Conservation (phyloP, 768 basidiomycete genomes). For the Coprinopsis marcescibilis region DNA sequence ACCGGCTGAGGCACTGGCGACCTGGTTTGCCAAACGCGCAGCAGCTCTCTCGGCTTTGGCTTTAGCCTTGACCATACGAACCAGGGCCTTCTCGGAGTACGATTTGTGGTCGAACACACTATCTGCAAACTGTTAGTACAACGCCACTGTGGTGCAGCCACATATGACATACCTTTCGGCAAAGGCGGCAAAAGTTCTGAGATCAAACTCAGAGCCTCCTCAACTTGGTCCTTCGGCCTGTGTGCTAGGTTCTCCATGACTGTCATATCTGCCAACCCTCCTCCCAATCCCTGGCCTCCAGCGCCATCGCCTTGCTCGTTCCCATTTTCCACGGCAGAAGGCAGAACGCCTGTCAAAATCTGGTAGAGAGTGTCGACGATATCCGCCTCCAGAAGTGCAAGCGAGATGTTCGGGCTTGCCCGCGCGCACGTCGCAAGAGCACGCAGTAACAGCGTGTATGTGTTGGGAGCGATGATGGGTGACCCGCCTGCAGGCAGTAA, state of each 20-base stretch:
- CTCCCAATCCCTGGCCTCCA: constrained; percentile 75
- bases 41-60: constrained; percentile 77
- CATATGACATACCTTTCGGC: constrained; percentile 64
- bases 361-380: constrained; percentile 92
- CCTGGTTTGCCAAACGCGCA: constrained; percentile 50
- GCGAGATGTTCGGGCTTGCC: constrained; percentile 81
- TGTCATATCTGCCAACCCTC: constrained; percentile 91
- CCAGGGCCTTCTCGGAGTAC: constrained; percentile 83
- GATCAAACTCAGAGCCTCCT: constrained; percentile 85
- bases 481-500: constrained; percentile 84
- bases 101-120: constrained; percentile 92
- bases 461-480: constrained; percentile 77
- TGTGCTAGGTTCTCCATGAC: constrained; percentile 98
- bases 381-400: constrained; percentile 85
- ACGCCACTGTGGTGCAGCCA: background rate
- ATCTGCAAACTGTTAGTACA: constrained; percentile 41
- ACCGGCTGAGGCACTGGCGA: constrained; percentile 13
- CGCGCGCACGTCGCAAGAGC: constrained; percentile 85
- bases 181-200: constrained; percentile 91
- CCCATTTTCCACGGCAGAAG: constrained; percentile 50
- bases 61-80: constrained; percentile 72
- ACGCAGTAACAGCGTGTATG: constrained; percentile 83
- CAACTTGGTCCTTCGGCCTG: constrained; percentile 94
- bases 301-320: constrained; percentile 53
- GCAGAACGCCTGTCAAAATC: constrained; percentile 90